These are phyloP conservation scores for Candida lessepsii DNA, from an alignment of 805 yeast species.

Conservation along the genomic window DNA sequence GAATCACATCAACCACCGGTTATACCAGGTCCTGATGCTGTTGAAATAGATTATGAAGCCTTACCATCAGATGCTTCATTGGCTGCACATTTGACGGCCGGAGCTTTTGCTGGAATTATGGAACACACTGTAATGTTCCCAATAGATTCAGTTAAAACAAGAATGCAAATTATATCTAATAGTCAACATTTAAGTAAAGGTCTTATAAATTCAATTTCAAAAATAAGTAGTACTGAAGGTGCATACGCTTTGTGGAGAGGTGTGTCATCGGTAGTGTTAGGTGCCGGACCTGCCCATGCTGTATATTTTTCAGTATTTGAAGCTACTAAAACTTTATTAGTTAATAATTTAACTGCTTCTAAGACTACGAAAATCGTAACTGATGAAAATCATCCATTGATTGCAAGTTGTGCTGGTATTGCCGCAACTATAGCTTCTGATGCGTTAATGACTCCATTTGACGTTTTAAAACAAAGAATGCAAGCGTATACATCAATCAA, in stretches of 20 bases:
- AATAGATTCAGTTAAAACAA: constrained; percentile 90
- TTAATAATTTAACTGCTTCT: constrained; percentile 37
- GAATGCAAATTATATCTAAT: constrained; percentile 69
- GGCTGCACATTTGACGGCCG: constrained; percentile 80
- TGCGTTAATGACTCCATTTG: constrained; percentile 97
- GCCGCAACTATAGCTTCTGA: constrained; percentile 92
- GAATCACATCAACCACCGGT: constrained; percentile 3
- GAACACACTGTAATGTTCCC: constrained; percentile 98
- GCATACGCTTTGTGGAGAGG: constrained; percentile 91
- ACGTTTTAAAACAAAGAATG: constrained; percentile 93
- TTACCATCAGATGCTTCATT: constrained; percentile 85
- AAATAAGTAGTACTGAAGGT: constrained; percentile 85
- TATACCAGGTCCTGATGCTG: constrained; percentile 27
- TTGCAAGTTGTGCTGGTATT: constrained; percentile 85
- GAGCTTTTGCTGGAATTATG: constrained; percentile 99
- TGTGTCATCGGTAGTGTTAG: constrained; percentile 83
- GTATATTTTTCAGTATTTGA: constrained; percentile 95
- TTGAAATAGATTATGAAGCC: constrained; percentile 84
- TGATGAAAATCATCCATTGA: constrained; percentile 71
- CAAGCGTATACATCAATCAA: constrained; percentile 42
- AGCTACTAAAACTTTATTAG: constrained; percentile 61
- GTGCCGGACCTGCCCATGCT: constrained; percentile 99
- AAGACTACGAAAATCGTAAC: constrained; percentile 44
- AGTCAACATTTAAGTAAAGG: constrained; percentile 29
- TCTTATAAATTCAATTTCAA: constrained; percentile 65